phyloP scores from a whole-genome alignment of 768 basidiomycete species.

The Gelatoporia subvermispora region DNA sequence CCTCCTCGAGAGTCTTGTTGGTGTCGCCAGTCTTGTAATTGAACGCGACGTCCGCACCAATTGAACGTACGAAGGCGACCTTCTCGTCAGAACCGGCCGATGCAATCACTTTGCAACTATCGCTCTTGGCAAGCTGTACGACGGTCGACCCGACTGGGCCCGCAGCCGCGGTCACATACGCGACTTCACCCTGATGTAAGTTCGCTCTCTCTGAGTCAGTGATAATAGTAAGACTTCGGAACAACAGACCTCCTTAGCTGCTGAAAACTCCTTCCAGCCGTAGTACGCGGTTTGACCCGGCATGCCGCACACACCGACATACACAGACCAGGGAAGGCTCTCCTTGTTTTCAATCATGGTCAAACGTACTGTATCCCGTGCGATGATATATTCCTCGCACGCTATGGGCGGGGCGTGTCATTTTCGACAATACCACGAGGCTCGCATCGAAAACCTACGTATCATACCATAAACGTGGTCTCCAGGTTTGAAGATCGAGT shows the following conservation, averaged over 20 bases:
- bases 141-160: slow-evolving; percentile 53
- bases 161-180: slow-evolving; percentile 44
- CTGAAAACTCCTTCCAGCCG: slow-evolving; percentile 38
- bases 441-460: slow-evolving; percentile 19
- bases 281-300: slow-evolving; percentile 29
- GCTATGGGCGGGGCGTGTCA: slow-evolving; percentile 16
- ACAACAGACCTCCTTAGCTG: slow-evolving; percentile 34
- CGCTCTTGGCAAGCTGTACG: slow-evolving; percentile 37
- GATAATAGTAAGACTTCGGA: background rate
- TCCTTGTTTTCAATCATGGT: slow-evolving; percentile 35
- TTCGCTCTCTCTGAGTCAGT: background rate
- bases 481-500: slow-evolving; percentile 15
- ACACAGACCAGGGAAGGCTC: slow-evolving; percentile 44
- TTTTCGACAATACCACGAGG: slow-evolving; percentile 6
- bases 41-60: slow-evolving; percentile 66
- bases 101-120: slow-evolving; percentile 58
- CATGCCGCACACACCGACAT: slow-evolving; percentile 48
- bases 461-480: slow-evolving; percentile 21
- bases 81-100: slow-evolving; percentile 74
- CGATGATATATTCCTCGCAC: slow-evolving; percentile 39
- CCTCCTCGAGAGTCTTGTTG: slow-evolving; percentile 43
- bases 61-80: slow-evolving; percentile 49
- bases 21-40: slow-evolving; percentile 66
- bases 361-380: slow-evolving; percentile 5
- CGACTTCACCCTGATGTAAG: slow-evolving; percentile 38